A percentile compares a stretch with the other conserved stretches of the same genome.
Conservation (phyloP, 352 stramenopile species). For the Globisporangium heterothallicum region DNA sequence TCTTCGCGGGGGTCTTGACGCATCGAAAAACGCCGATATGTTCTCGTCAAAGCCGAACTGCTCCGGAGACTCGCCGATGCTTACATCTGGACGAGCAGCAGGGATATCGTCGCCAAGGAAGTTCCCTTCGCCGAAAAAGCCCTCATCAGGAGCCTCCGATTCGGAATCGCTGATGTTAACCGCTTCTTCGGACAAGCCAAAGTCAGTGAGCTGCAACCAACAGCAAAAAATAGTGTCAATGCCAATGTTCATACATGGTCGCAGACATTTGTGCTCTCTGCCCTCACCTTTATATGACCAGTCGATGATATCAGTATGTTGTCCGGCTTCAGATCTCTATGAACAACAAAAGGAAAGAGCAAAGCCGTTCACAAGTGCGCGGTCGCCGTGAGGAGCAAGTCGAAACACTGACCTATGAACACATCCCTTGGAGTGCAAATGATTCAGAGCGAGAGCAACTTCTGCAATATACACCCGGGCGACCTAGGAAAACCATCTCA, state of each 20-base stretch:
- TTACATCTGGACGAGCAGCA: not conserved
- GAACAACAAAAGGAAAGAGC: conserved; percentile 8
- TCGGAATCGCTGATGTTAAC: conserved; percentile 45
- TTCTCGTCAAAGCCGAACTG: conserved; percentile 18
- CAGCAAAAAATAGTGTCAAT: too few species aligned
- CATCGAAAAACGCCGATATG: conserved; percentile 18
- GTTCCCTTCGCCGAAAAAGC: conserved; percentile 15
- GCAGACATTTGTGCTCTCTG: too few species aligned
- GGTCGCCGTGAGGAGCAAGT: too few species aligned
- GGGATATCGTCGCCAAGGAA: conserved; percentile 10
- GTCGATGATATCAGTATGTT: conserved; percentile 88
- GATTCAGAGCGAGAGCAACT: conserved; percentile 81
- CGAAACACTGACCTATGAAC: conserved; percentile 64
- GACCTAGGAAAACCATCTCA: conserved; percentile 31
- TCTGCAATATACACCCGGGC: conserved; percentile 86
- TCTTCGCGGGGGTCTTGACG: conserved; percentile 8
- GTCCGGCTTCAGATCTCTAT: conserved; percentile 86
- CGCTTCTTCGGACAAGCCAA: conserved; percentile 80
- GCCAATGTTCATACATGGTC: too few species aligned
- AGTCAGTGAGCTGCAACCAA: conserved; percentile 70
- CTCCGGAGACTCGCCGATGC: conserved; percentile 12
- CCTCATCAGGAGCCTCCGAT: conserved; percentile 16
- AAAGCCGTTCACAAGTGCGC: conserved; percentile 7
- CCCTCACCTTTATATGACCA: conserved; percentile 87
- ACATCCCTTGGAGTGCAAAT: conserved; percentile 79